Evolutionary conservation across 2,329 filamentous ascomycete species (phyloP).

Genomic region (Trichoderma afroharzianum): DNA sequence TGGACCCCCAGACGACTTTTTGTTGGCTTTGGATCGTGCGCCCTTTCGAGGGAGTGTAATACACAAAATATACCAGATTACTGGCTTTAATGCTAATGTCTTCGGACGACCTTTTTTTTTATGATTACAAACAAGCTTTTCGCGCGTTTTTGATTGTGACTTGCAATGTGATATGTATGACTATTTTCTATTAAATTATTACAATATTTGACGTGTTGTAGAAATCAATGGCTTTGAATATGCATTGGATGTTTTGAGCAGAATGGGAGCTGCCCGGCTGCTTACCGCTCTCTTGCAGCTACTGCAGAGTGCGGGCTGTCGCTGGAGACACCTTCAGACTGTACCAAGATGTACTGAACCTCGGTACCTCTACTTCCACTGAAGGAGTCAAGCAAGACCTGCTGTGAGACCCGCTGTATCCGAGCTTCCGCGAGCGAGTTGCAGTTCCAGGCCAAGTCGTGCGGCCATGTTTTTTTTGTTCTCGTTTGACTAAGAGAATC

Average conservation of each 20-base stretch:
- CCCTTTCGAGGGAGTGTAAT: slow-evolving; percentile 17
- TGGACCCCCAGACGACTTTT: slow-evolving; percentile 8
- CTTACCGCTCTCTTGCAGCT: neutral
- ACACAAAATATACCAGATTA: slow-evolving; percentile 22
- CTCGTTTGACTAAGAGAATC: slow-evolving; percentile 8
- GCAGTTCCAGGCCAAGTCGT: neutral
- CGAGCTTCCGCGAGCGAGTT: slow-evolving; percentile 14
- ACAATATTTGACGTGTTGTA: neutral
- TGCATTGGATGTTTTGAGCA: neutral
- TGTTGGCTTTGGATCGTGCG: slow-evolving; percentile 18
- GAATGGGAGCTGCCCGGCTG: too few relatives aligned
- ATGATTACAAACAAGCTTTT: neutral
- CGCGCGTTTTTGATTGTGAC: neutral
- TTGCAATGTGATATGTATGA: neutral
- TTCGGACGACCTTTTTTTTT: slow-evolving; percentile 9
- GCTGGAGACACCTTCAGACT: neutral
- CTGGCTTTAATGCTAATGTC: slow-evolving; percentile 25
- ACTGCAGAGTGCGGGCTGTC: neutral
- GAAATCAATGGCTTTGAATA: neutral
- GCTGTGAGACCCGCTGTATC: neutral
- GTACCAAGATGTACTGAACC: neutral
- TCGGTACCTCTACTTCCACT: neutral
- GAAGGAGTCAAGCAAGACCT: neutral
- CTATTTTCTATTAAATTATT: neutral
- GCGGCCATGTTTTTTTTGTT: neutral